Conservation (phyloP, 176 grass and related monocot species). For the Dactylis glomerata region DNA sequence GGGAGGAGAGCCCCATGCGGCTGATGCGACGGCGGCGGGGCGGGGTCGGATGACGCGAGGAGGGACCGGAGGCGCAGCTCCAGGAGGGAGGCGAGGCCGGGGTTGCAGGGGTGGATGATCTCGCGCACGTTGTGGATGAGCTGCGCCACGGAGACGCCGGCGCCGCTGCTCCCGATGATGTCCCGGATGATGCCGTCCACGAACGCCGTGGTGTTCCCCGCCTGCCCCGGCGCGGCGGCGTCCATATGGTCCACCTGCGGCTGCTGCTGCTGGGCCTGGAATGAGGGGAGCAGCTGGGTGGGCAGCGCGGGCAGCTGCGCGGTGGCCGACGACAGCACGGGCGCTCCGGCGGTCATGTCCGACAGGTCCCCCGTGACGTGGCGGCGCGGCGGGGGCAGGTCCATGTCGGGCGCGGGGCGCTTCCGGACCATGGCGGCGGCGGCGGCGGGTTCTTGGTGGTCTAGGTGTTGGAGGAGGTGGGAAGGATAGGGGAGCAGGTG, state of each 20-base stretch:
- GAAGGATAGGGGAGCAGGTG: slow-evolving; percentile 25
- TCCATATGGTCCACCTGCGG: slow-evolving; percentile 3
- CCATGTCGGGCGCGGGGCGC: slow-evolving; percentile 67
- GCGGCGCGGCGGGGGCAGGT: slow-evolving; percentile 46
- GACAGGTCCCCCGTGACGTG: slow-evolving; percentile 40
- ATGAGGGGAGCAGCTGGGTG: slow-evolving; percentile 29
- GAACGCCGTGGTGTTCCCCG: slow-evolving; percentile 49
- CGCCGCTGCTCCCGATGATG: slow-evolving; percentile 64
- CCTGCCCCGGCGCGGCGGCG: neutral
- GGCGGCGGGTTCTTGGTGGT: slow-evolving; percentile 36
- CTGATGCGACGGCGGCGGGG: neutral
- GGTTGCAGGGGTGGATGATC: slow-evolving; percentile 93
- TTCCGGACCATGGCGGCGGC: slow-evolving; percentile 72
- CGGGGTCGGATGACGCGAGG: slow-evolving; percentile 32
- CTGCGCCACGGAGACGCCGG: slow-evolving; percentile 72
- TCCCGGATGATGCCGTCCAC: slow-evolving; percentile 90
- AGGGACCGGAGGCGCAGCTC: slow-evolving; percentile 83
- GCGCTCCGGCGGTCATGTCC: slow-evolving; percentile 21
- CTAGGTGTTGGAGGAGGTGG: slow-evolving; percentile 28
- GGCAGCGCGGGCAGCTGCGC: slow-evolving; percentile 50
- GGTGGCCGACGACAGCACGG: neutral
- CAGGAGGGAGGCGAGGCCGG: slow-evolving; percentile 69
- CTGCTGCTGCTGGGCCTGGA: neutral
- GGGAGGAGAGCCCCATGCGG: slow-evolving; percentile 15
- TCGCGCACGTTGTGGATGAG: slow-evolving; percentile 94